These are phyloP conservation scores for Daucus carota DNA, from an alignment of 129 eudicot species.

Conservation along the genomic window DH1_v3.0 NC_030387.2:3202501-3203000, in stretches of 20 bases:
- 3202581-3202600: not conserved
- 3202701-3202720: not conserved
- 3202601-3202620: not conserved
- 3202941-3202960: no score
- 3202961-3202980: no score
- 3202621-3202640: not conserved
- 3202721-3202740: not conserved
- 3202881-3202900: no score
- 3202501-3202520: not conserved
- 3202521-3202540: not conserved
- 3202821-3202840: no score
- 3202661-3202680: not conserved
- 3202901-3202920: no score
- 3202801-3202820: no score
- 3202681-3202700: not conserved
- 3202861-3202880: no score
- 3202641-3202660: not conserved
- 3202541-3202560: not conserved
- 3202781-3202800: no score
- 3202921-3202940: no score
- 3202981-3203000: no score
- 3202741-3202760: not conserved
- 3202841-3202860: no score
- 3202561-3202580: not conserved
- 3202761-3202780: no score